Base-by-base conservation (phyloP, 2,329 filamentous ascomycete species). In the Paramyrothecium roridum region DNA sequence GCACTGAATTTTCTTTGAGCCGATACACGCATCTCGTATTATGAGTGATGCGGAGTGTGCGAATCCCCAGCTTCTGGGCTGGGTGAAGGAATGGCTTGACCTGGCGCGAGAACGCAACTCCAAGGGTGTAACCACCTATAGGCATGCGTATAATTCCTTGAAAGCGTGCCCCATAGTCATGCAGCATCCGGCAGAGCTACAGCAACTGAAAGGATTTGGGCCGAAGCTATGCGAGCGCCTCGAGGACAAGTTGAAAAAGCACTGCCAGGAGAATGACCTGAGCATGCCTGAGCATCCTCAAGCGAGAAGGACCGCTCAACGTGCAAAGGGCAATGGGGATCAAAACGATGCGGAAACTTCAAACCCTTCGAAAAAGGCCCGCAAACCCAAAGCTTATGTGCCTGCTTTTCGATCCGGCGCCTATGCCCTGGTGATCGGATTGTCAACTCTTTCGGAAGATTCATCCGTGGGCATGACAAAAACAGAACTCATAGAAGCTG, bases 1-100 rank as follows among this genome's bases (percentile, higher is more conserved):
- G 26, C 7, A 23, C 26, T n/a, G 34, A 12, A n/a, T 45, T 16
- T 43, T 34, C 30, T 21, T 2, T 61, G 46, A 30, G 50, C 21
- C 16, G 26, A 45, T 43, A 23, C 19, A 49, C 13, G 48, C 46
- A 2, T 21, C 46, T 51, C 26, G 54, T 17, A 43, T 48, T 56
- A 73, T 73, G 70, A 69, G 67, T 37, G 68, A 69, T 48, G 64
- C 73, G 30, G 72, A 76, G 26, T 87, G 83, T 60, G 81, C 85
- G 17, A 95, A 95, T 63, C 86, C 89, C 6, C 77, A 90, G 45
- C 79, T 91, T 10, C 78, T 93, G 12, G 74, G 75, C 60, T 93
- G 88, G 85, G 84, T 93, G 52, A 87, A 89, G 65, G 88, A 92
- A 75, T 91, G 87, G 88, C 80, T 88, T 51, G 87, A 92, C 48